These are phyloP conservation scores for Boletus pseudo-olivaceus DNA, from an alignment of 768 basidiomycete genomes.

Conservation along the genomic window DNA sequence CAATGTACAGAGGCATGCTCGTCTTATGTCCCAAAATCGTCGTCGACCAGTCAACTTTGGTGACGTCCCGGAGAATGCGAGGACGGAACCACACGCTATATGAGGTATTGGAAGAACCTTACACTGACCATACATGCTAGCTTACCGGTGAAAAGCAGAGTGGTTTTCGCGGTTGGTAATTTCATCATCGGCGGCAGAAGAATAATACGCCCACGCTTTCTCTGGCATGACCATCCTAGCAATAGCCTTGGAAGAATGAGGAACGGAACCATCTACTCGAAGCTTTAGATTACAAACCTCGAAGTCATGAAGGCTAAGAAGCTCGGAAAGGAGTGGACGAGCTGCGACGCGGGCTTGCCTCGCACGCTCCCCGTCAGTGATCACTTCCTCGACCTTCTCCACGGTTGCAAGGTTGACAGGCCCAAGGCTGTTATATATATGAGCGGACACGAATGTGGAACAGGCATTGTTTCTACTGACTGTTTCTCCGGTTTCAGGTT, in stretches of 20 bases:
- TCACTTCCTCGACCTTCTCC: slow-evolving; percentile 54
- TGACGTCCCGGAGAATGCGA: slow-evolving; percentile 79
- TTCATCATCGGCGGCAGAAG: slow-evolving; percentile 95
- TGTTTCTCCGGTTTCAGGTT: slow-evolving; percentile 85
- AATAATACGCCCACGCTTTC: slow-evolving; percentile 96
- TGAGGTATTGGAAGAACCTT: background rate
- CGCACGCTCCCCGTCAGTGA: slow-evolving; percentile 69
- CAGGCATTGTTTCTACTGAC: slow-evolving; percentile 35
- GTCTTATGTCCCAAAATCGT: slow-evolving; percentile 73
- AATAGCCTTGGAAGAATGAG: slow-evolving; percentile 54
- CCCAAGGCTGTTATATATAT: slow-evolving; percentile 53
- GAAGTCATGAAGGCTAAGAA: slow-evolving; percentile 92
- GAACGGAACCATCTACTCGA: background rate
- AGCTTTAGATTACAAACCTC: slow-evolving; percentile 49
- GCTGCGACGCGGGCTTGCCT: slow-evolving; percentile 58
- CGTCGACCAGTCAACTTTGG: slow-evolving; percentile 82
- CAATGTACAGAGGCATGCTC: slow-evolving; percentile 80
- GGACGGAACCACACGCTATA: slow-evolving; percentile 89
- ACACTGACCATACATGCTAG: background rate
- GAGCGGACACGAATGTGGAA: background rate
- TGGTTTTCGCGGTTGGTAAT: slow-evolving; percentile 89
- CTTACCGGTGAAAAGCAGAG: slow-evolving; percentile 82
- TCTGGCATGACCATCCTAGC: slow-evolving; percentile 78
- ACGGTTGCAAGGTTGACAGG: slow-evolving; percentile 67
- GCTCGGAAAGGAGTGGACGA: slow-evolving; percentile 71